Evolutionary conservation across 176 grass and related monocot species (phyloP).

Genomic region (Alloteropsis semialata): DNA sequence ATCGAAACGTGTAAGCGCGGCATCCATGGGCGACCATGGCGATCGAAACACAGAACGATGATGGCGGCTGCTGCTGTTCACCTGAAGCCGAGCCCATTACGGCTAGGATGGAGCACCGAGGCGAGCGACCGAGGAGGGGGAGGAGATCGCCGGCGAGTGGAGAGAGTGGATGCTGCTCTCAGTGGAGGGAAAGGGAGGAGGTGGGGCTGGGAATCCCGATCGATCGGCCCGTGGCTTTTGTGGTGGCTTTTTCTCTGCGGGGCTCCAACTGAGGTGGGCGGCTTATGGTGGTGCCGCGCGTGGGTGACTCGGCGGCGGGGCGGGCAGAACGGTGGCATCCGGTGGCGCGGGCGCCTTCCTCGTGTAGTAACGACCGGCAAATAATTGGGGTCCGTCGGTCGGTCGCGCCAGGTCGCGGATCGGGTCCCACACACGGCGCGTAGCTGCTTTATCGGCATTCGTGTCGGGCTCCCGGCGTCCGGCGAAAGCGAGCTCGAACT

Average conservation of each 20-base stretch:
- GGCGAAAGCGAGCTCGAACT: too few species aligned
- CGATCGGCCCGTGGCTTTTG: too few species aligned
- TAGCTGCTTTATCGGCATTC: too few species aligned
- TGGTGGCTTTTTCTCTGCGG: too few species aligned
- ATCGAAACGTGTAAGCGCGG: too few species aligned
- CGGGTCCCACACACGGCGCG: neutral
- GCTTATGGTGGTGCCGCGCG: neutral
- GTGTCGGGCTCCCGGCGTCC: too few species aligned
- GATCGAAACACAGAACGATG: neutral
- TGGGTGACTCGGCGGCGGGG: conserved; percentile 17
- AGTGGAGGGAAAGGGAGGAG: neutral
- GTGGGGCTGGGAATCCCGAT: neutral
- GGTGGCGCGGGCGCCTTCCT: too few species aligned
- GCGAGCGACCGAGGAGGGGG: neutral
- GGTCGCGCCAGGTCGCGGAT: too few species aligned
- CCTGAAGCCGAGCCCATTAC: conserved; percentile 51
- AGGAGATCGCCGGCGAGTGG: accelerated
- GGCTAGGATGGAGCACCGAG: too few species aligned
- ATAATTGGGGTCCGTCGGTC: too few species aligned
- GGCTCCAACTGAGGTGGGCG: conserved; percentile 43
- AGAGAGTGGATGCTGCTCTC: neutral
- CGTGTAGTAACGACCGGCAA: neutral
- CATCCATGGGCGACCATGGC: neutral
- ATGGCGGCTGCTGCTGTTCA: too few species aligned
- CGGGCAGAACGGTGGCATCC: neutral